Percentiles rank a stretch among this genome's conserved stretches.
Conservation (phyloP, 768 basidiomycete species). For the Leccinum barrowsii region DNA sequence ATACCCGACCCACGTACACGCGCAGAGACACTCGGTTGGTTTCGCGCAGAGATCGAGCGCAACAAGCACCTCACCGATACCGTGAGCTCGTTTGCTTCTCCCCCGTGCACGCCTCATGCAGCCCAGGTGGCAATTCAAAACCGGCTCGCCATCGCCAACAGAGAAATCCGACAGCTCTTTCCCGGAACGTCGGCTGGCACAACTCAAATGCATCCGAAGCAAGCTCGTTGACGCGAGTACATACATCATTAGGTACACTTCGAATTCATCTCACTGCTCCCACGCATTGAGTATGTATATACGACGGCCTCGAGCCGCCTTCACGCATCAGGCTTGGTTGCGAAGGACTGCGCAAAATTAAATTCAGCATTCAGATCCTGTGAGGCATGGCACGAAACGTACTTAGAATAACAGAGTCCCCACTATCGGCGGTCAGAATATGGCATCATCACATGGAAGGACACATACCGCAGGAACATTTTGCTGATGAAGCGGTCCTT, state of each 20-base stretch:
- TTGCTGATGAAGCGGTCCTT: slow-evolving; percentile 99
- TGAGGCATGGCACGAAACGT: slow-evolving; percentile 32
- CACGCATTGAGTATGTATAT: not conserved
- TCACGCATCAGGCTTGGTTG: slow-evolving; percentile 53
- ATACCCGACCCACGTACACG: slow-evolving; percentile 61
- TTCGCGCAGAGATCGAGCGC: slow-evolving; percentile 68
- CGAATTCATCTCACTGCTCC: not conserved
- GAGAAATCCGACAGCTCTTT: slow-evolving; percentile 62
- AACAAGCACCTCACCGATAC: slow-evolving; percentile 54
- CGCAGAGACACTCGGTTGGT: slow-evolving; percentile 66
- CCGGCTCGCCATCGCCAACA: slow-evolving; percentile 49
- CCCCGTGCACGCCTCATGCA: slow-evolving; percentile 10
- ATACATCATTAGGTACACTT: not conserved
- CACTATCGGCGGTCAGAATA: slow-evolving; percentile 44
- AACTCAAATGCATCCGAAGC: not conserved
- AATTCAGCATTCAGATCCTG: slow-evolving; percentile 33
- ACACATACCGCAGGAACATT: slow-evolving; percentile 86
- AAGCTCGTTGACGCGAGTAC: not conserved
- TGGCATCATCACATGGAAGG: slow-evolving; percentile 1
- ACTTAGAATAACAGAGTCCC: slow-evolving; percentile 98
- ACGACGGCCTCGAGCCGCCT: not conserved
- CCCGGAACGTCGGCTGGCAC: slow-evolving; percentile 16
- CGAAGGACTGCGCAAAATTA: slow-evolving; percentile 61
- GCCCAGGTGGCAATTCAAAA: slow-evolving; percentile 57
- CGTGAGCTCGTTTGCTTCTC: slow-evolving; percentile 34